phyloP scores from a whole-genome alignment of 2,329 filamentous ascomycete genomes.

The Arthrobotrys conoides region DNA sequence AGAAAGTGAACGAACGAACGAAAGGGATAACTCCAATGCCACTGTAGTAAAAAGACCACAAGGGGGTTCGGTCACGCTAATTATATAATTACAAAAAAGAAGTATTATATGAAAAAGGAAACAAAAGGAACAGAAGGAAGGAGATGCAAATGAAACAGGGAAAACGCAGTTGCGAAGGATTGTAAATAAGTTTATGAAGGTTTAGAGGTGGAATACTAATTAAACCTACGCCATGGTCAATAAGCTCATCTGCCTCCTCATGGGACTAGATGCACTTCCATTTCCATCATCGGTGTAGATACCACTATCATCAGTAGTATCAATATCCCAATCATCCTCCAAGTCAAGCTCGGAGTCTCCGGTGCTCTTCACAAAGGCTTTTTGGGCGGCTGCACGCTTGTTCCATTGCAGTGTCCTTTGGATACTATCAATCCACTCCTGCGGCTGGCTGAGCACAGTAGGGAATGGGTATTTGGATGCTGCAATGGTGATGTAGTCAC shows the following conservation, averaged over 20 bases:
- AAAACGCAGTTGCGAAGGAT: conserved; percentile 3
- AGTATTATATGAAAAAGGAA: not conserved
- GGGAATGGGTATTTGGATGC: conserved; percentile 98
- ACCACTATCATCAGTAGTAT: conserved; percentile 78
- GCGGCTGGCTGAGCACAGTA: conserved; percentile 88
- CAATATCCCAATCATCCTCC: conserved; percentile 87
- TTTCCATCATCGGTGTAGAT: conserved; percentile 80
- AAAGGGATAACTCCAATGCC: conserved; percentile 2
- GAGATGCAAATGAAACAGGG: not conserved
- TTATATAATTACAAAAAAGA: conserved; percentile 21
- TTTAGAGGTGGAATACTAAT: conserved; percentile 9
- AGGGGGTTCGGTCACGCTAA: conserved; percentile 10
- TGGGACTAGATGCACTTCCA: conserved; percentile 74
- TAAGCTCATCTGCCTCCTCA: conserved; percentile 81
- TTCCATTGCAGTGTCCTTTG: conserved; percentile 95
- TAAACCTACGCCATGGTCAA: conserved; percentile 71
- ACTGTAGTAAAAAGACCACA: conserved; percentile 24
- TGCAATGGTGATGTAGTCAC: conserved; percentile 95
- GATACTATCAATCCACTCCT: conserved; percentile 97
- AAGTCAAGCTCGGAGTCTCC: conserved; percentile 66
- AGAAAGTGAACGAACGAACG: conserved; percentile 4
- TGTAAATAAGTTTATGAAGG: not conserved
- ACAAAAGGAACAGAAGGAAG: conserved; percentile 4
- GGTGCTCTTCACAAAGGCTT: conserved; percentile 76
- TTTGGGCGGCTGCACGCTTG: conserved; percentile 89